A percentile compares a stretch with the other conserved stretches of the same genome.
These are phyloP conservation scores for Ephemerocybe angulata DNA, from an alignment of 768 basidiomycete genomes.

Conservation along the genomic window DNA sequence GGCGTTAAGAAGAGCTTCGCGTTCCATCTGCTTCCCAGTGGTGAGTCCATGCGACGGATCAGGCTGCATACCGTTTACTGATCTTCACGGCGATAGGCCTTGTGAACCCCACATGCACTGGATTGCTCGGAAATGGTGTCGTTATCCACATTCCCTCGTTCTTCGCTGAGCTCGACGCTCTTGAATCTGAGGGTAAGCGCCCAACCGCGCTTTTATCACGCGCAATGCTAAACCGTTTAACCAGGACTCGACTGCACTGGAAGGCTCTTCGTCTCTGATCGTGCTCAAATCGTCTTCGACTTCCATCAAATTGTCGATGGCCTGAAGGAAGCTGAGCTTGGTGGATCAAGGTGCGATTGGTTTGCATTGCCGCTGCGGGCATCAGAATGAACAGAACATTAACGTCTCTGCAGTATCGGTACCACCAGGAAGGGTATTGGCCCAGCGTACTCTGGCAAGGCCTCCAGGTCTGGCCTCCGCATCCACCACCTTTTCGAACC, in stretches of 20 bases:
- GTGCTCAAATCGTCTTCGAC: slow-evolving; percentile 96
- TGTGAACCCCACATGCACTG: slow-evolving; percentile 80
- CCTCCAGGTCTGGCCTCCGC: slow-evolving; percentile 91
- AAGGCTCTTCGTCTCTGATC: slow-evolving; percentile 90
- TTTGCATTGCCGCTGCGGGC: neutral
- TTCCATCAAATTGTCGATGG: slow-evolving; percentile 99
- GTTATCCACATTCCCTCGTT: slow-evolving; percentile 95
- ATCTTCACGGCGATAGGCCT: slow-evolving; percentile 48
- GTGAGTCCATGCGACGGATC: slow-evolving; percentile 39
- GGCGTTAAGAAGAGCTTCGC: slow-evolving; percentile 81
- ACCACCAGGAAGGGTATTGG: slow-evolving; percentile 99
- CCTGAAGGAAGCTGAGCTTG: slow-evolving; percentile 95
- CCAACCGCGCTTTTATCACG: neutral
- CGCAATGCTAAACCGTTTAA: neutral
- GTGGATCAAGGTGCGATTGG: slow-evolving; percentile 64
- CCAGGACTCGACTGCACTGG: slow-evolving; percentile 81
- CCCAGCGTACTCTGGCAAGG: slow-evolving; percentile 97
- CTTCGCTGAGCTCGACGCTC: slow-evolving; percentile 85
- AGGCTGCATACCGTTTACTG: slow-evolving; percentile 1
- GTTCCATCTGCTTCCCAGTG: slow-evolving; percentile 93
- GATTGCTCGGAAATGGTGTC: slow-evolving; percentile 91
- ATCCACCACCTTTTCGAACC: slow-evolving; percentile 95
- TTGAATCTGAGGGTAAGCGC: slow-evolving; percentile 73
- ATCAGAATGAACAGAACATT: too few relatives aligned
- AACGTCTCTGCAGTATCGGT: slow-evolving; percentile 70